phyloP scores from a whole-genome alignment of 805 yeast species.

The Hanseniaspora valbyensis region DNA sequence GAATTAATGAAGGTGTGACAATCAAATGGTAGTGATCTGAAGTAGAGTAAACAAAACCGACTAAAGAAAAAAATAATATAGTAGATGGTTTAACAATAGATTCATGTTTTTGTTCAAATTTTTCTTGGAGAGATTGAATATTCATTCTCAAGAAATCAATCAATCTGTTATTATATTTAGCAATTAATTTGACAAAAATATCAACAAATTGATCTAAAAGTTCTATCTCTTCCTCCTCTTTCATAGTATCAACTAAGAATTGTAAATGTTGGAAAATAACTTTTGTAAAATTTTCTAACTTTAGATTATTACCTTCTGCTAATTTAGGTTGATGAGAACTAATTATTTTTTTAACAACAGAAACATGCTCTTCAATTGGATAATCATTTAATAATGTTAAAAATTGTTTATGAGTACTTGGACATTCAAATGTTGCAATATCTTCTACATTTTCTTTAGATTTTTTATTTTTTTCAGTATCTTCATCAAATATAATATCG shows the following conservation, averaged over 20 bases:
- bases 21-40: conserved; percentile 92
- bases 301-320: conserved; percentile 72
- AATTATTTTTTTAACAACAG: conserved; percentile 45
- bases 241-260: conserved; percentile 33
- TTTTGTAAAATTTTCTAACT: conserved; percentile 50
- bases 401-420: conserved; percentile 38
- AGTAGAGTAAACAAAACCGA: conserved; percentile 78
- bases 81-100: conserved; percentile 38
- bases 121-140: conserved; percentile 43
- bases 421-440: conserved; percentile 34
- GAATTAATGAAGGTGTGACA: conserved; percentile 68
- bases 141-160: conserved; percentile 52
- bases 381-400: conserved; percentile 28
- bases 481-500: conserved; percentile 28
- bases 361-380: conserved; percentile 35
- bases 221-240: conserved; percentile 28
- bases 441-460: conserved; percentile 17
- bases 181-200: conserved; percentile 41
- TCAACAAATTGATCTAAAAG: conserved; percentile 36
- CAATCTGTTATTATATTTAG: conserved; percentile 53
- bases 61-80: conserved; percentile 52
- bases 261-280: conserved; percentile 55
- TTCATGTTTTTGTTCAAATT: conserved; percentile 34
- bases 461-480: conserved; percentile 24
- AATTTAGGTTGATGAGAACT: conserved; percentile 61